These are phyloP conservation scores for Thielaviopsis musarum DNA, from an alignment of 2,329 filamentous ascomycete species.

Conservation along the genomic window DNA sequence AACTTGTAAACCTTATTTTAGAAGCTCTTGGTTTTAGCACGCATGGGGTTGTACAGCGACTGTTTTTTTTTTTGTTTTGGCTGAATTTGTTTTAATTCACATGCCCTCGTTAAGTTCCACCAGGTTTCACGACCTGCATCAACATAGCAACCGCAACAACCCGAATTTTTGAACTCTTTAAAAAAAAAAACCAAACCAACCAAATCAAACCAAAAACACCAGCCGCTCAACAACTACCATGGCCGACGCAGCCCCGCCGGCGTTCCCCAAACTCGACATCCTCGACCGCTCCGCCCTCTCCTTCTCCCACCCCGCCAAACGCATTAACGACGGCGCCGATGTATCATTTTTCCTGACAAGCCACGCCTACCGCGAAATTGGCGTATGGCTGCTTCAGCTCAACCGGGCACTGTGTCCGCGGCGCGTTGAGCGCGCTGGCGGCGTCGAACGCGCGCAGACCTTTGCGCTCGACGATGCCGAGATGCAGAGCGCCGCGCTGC, in stretches of 20 bases:
- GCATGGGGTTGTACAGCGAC: too few relatives aligned
- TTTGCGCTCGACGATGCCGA: slow-evolving; percentile 3
- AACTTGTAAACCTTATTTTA: too few relatives aligned
- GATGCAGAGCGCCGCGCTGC: slow-evolving; percentile 16
- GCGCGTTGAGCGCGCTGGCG: slow-evolving; percentile 24
- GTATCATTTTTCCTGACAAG: slow-evolving; percentile 65
- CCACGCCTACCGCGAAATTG: slow-evolving; percentile 72
- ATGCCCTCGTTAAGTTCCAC: too few relatives aligned
- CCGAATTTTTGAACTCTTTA: too few relatives aligned
- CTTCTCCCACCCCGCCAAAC: slow-evolving; percentile 57
- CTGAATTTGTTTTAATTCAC: too few relatives aligned
- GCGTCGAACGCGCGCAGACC: slow-evolving; percentile 11
- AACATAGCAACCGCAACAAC: too few relatives aligned
- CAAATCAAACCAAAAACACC: slow-evolving; percentile 1
- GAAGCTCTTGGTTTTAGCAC: too few relatives aligned
- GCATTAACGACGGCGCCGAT: slow-evolving; percentile 72
- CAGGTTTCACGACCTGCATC: too few relatives aligned
- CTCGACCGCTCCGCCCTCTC: slow-evolving; percentile 32
- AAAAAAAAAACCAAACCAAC: too few relatives aligned
- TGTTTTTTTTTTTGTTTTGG: too few relatives aligned
- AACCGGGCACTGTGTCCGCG: slow-evolving; percentile 73
- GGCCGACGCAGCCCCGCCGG: background rate
- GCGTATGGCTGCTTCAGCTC: slow-evolving; percentile 74
- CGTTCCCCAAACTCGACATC: slow-evolving; percentile 23
- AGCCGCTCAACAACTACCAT: background rate